phyloP scores from a whole-genome alignment of 345 rosid species.

The Citrus inodora region DNA sequence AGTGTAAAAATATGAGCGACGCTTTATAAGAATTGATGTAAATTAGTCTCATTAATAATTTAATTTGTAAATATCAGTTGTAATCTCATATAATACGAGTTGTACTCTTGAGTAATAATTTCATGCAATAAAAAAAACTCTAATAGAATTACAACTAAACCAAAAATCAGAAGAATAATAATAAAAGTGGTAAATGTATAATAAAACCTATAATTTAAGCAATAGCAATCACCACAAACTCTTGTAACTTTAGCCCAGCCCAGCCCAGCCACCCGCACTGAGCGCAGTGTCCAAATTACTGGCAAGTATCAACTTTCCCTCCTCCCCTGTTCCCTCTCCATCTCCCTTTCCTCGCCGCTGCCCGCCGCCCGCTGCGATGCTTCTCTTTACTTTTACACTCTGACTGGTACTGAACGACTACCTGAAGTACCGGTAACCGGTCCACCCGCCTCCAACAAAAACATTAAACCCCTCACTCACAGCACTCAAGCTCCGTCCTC shows the following conservation, averaged over 20 bases:
- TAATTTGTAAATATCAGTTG: no score
- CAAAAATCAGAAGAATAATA: no score
- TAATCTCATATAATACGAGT: no score
- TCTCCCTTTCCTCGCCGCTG: not conserved
- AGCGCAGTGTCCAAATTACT: not conserved
- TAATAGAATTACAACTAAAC: no score
- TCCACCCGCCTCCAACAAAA: not conserved
- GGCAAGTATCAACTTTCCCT: not conserved
- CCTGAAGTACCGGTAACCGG: not conserved
- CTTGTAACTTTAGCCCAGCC: not conserved
- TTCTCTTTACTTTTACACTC: not conserved
- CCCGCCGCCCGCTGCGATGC: not conserved
- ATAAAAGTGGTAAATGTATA: no score
- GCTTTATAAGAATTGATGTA: no score
- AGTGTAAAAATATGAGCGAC: rapidly evolving
- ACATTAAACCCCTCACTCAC: not conserved
- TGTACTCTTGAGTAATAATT: no score
- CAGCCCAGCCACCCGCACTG: not conserved
- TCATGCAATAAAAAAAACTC: no score
- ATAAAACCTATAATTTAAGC: no score
- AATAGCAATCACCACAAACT: no score
- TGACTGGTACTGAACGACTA: not conserved
- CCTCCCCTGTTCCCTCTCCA: not conserved
- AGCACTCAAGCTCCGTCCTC: not conserved
- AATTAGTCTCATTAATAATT: no score